Percentiles rank a stretch among this genome's conserved stretches.
Evolutionary conservation across 352 stramenopile species (phyloP).

Genomic region (Globisporangium abappressorium): DNA sequence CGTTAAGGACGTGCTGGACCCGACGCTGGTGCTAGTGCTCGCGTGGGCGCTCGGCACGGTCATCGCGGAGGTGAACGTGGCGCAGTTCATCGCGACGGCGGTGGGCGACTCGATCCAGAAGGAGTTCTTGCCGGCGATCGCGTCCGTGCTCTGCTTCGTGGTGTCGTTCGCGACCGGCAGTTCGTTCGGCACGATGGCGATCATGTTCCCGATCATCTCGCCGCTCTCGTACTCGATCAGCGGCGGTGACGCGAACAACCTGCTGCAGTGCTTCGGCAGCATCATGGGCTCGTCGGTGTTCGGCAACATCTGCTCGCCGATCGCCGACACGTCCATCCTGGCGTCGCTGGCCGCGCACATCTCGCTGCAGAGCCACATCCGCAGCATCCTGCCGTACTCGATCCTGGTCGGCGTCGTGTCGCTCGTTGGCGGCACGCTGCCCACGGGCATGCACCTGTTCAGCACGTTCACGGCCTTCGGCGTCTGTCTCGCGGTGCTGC

Average conservation of each 20-base stretch:
- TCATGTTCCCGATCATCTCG: conserved; percentile 91
- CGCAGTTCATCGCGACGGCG: conserved; percentile 77
- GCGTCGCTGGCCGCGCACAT: conserved; percentile 76
- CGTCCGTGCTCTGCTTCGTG: conserved; percentile 82
- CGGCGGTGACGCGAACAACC: conserved; percentile 70
- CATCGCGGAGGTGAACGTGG: conserved; percentile 84
- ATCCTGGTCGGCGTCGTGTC: conserved; percentile 69
- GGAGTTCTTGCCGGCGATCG: conserved; percentile 78
- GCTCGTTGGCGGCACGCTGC: conserved; percentile 62
- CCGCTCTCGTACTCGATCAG: conserved; percentile 84
- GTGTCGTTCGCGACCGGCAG: conserved; percentile 91
- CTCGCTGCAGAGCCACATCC: conserved; percentile 78
- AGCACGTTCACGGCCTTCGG: conserved; percentile 79
- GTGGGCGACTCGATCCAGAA: conserved; percentile 71
- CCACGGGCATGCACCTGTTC: conserved; percentile 70
- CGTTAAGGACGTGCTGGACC: conserved; percentile 90
- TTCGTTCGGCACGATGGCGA: conserved; percentile 90
- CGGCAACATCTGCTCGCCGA: conserved; percentile 89
- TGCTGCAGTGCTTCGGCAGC: conserved; percentile 85
- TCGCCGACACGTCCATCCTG: conserved; percentile 92
- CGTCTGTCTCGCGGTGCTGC: conserved; percentile 65
- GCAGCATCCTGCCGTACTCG: conserved; percentile 84
- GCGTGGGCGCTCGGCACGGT: conserved; percentile 87
- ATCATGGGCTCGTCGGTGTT: conserved; percentile 87
- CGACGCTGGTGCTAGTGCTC: conserved; percentile 86